Evolutionary conservation across 1,284 basidiomycete species (phyloP), one percentile per base, ranked within the genome.

Genomic region (Pholiota adiposa): DNA sequence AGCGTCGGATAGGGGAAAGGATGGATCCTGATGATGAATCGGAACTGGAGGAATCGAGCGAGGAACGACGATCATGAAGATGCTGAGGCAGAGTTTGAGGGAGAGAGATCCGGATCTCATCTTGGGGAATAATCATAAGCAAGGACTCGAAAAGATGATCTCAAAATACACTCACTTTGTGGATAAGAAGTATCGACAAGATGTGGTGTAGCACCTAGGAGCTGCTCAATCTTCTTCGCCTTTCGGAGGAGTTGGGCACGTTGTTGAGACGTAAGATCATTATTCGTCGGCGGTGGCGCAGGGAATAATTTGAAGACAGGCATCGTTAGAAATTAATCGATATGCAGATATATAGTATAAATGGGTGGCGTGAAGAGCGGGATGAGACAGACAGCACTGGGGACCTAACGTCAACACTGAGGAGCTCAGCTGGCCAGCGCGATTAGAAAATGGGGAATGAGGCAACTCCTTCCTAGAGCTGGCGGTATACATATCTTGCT

Each of bases 171-270:
- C 8, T 18, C 7, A 40, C 19, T 51, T 4, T n/a, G 4, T 1
- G 27, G n/a, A 46, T 12, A 8, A 56, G 31, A 63, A 14, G 58
- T 63, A 59, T 89, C 86, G n/a, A 85, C 59, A 31, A 88, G 74
- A 61, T 81, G 83, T 6, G 88, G 88, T 6, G 86, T 83, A 31
- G 79, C 76, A 14, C 88, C 88, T 7, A 89, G 75, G 27, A 89
- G 71, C 49, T 82, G 81, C 40, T 81, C 81, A 16, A 90, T 79
- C 72, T 89, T 89, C 63, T 81, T 83, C 36, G 84, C 82, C 16
- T 83, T 82, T 34, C 83, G 82, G 54, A 86, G 69, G 25, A 89
- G 79, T 56, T 84, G 83, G 5, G 77, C 70, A 19, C 87, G 83
- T 69, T 89, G 83, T 27, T 76, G 69, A 8, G 78, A 66, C 6